Conservation (phyloP, 495 filamentous ascomycete genomes). For the Daldinia caldariorum region DNA sequence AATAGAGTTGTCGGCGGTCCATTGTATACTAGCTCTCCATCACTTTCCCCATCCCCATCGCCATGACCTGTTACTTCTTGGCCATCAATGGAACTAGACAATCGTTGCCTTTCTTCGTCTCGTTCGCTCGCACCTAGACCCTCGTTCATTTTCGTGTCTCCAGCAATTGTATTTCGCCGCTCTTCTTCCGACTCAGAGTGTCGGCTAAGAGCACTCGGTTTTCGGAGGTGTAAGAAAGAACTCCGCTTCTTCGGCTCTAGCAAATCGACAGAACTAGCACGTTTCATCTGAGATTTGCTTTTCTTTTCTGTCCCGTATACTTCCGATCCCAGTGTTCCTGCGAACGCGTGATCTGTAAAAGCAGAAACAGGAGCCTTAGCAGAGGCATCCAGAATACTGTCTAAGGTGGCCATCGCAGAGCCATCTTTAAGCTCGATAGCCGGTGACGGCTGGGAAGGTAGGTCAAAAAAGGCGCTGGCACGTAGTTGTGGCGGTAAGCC, state of each 20-base stretch:
- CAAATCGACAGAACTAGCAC: slow-evolving; percentile 34
- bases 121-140: slow-evolving; percentile 41
- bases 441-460: slow-evolving; percentile 63
- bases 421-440: slow-evolving; percentile 75
- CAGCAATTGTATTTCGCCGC: slow-evolving; percentile 27
- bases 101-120: slow-evolving; percentile 46
- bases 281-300: slow-evolving; percentile 49
- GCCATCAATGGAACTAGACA: slow-evolving; percentile 43
- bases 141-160: slow-evolving; percentile 29
- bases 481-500: slow-evolving; percentile 86
- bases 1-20: slow-evolving; percentile 88
- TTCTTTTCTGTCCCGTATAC: slow-evolving; percentile 67
- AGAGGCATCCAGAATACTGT: slow-evolving; percentile 95
- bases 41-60: slow-evolving; percentile 52
- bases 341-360: slow-evolving; percentile 92
- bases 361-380: slow-evolving; percentile 90
- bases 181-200: slow-evolving; percentile 41
- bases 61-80: slow-evolving; percentile 53
- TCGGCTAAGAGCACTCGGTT: slow-evolving; percentile 44
- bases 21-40: slow-evolving; percentile 59
- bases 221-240: slow-evolving; percentile 52
- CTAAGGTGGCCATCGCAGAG: slow-evolving; percentile 87
- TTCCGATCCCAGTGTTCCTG: slow-evolving; percentile 73
- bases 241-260: slow-evolving; percentile 49
- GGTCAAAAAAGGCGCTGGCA: slow-evolving; percentile 90